These are phyloP conservation scores for Fraxinus sp. DNA, from an alignment of 305 asterid species.

Conservation along the genomic window DNA sequence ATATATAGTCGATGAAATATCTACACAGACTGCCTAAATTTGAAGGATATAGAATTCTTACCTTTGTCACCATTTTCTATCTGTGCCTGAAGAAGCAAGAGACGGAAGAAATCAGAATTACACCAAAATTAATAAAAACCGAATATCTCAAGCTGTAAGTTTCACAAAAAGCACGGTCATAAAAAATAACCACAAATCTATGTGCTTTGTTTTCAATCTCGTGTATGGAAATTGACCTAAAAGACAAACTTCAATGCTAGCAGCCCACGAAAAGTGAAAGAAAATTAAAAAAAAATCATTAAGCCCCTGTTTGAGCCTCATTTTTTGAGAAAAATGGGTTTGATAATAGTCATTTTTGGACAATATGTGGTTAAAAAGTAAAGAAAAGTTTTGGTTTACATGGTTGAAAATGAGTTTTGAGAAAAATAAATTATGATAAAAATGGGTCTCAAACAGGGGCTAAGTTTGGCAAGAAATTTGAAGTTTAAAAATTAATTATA, in stretches of 20 bases:
- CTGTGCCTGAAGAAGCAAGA: constrained; percentile 68
- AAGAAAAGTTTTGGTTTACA: too few relatives aligned
- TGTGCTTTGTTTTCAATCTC: background rate
- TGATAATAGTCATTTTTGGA: background rate
- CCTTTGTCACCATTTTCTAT: constrained; percentile 95
- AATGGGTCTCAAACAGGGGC: background rate
- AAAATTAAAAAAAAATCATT: background rate
- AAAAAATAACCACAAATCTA: background rate
- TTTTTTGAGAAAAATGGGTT: background rate
- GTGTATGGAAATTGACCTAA: background rate
- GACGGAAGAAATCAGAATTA: constrained; percentile 33
- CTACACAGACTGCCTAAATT: constrained; percentile 8
- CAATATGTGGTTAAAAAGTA: background rate
- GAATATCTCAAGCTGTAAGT: background rate
- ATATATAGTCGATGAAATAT: background rate
- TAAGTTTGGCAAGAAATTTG: background rate
- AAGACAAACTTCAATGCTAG: background rate
- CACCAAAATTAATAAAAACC: background rate
- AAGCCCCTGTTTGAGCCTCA: background rate
- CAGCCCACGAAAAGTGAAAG: background rate
- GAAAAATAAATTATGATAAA: background rate
- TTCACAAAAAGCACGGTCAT: background rate
- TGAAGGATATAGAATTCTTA: constrained; percentile 26
- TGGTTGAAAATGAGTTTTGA: background rate
- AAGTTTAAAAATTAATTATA: background rate